Evolutionary conservation across 2,329 filamentous ascomycete genomes (phyloP).

Genomic region (Sporothrix brunneoviolacea): DNA sequence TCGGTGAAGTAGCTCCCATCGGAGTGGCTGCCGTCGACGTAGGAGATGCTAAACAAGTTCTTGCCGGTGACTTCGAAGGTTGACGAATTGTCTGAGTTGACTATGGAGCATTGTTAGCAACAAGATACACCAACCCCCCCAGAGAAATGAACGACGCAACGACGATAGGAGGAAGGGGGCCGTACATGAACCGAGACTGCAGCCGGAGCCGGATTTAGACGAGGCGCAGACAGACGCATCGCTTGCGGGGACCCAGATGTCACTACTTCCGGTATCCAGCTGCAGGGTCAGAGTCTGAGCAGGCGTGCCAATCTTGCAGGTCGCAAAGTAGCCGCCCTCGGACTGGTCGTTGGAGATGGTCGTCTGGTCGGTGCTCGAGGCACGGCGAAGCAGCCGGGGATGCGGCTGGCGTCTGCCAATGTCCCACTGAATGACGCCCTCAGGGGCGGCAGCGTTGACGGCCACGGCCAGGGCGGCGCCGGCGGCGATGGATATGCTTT

Average conservation of each 20-base stretch:
- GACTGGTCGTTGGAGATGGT: slow-evolving; percentile 38
- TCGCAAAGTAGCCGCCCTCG: slow-evolving; percentile 50
- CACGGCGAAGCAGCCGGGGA: slow-evolving; percentile 31
- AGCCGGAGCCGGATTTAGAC: slow-evolving; percentile 17
- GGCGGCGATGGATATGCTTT: slow-evolving; percentile 16
- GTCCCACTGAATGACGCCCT: slow-evolving; percentile 40
- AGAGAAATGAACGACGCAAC: not conserved
- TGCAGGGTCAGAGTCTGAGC: slow-evolving; percentile 50
- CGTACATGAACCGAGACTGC: slow-evolving; percentile 23
- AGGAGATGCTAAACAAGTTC: slow-evolving; percentile 49
- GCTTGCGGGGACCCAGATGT: slow-evolving; percentile 52
- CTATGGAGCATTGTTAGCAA: slow-evolving; percentile 27
- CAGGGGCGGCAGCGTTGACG: slow-evolving; percentile 15
- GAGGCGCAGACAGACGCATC: slow-evolving; percentile 33
- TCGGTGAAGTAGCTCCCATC: slow-evolving; percentile 55
- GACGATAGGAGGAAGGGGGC: not conserved
- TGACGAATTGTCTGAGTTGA: slow-evolving; percentile 37
- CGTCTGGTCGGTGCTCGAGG: slow-evolving; percentile 32
- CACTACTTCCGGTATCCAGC: slow-evolving; percentile 59
- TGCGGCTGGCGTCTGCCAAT: slow-evolving; percentile 33
- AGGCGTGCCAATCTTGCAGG: slow-evolving; percentile 51
- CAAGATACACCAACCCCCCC: no score
- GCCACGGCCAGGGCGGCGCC: slow-evolving; percentile 21
- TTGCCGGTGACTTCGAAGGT: slow-evolving; percentile 39
- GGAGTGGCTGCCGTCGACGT: slow-evolving; percentile 54